A percentile compares a stretch with the other conserved stretches of the same genome.
phyloP scores from a whole-genome alignment of 2,329 filamentous ascomycete genomes.

The Monosporascus sp. region DNA sequence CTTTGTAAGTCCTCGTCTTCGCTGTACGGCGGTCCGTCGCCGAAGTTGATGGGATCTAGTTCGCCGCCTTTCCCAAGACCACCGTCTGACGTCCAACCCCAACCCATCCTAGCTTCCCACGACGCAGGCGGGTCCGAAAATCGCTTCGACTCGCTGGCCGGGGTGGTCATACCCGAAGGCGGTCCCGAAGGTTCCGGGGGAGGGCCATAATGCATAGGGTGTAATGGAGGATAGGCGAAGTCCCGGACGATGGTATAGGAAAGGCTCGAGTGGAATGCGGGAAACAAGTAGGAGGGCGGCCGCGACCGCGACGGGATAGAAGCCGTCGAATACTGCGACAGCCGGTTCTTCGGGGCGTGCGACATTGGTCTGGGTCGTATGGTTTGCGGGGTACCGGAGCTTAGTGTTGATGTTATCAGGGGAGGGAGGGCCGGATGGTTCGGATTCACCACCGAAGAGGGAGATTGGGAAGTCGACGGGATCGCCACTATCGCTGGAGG shows the following conservation, averaged over 20 bases:
- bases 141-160: conserved; percentile 71
- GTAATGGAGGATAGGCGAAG: conserved; percentile 80
- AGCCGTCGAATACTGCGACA: conserved; percentile 76
- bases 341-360: conserved; percentile 72
- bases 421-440: conserved; percentile 52
- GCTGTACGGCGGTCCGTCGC: conserved; percentile 86
- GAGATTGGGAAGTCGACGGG: conserved; percentile 31
- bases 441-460: conserved; percentile 37
- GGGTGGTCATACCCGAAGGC: conserved; percentile 78
- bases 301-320: conserved; percentile 68
- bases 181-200: conserved; percentile 65
- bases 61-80: conserved; percentile 61
- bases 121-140: conserved; percentile 75
- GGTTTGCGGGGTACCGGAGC: conserved; percentile 44
- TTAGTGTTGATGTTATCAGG: conserved; percentile 50
- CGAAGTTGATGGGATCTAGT: conserved; percentile 76
- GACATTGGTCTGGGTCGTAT: conserved; percentile 63
- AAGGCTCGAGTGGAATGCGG: conserved; percentile 78
- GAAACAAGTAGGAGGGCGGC: conserved; percentile 75
- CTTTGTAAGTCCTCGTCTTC: conserved; percentile 94
- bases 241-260: conserved; percentile 88
- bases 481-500: conserved; percentile 41
- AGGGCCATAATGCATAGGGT: conserved; percentile 93
- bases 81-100: conserved; percentile 50
- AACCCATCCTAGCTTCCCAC: conserved; percentile 66